Conservation (phyloP, 2,329 filamentous ascomycete species). For the Microdochium paspali region DNA sequence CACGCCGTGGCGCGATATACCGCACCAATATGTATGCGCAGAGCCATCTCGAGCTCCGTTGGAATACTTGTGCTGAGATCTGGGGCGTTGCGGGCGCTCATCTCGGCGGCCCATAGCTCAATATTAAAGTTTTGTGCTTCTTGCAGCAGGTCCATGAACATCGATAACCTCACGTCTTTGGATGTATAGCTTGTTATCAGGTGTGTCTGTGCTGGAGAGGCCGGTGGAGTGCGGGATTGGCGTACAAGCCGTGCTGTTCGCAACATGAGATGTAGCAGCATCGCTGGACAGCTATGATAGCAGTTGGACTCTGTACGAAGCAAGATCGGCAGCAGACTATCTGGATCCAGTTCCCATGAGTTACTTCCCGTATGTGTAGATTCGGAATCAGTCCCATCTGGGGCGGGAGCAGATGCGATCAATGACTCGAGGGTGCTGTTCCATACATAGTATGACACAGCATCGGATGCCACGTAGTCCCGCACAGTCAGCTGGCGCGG, state of each 20-base stretch:
- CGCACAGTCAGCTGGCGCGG: constrained; percentile 11
- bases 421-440: constrained; percentile 22
- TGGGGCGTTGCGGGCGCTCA: constrained; percentile 20
- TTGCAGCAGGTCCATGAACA: constrained; percentile 26
- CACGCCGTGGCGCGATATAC: constrained; percentile 37
- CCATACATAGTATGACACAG: constrained; percentile 22
- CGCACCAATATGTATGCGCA: constrained; percentile 31
- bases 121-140: constrained; percentile 32
- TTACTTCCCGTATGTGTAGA: constrained; percentile 23
- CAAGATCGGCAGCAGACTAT: constrained; percentile 28
- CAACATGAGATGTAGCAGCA: constrained; percentile 34
- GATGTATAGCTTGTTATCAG: constrained; percentile 1
- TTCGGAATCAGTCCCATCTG: constrained; percentile 27
- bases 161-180: constrained; percentile 24
- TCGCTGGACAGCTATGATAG: constrained; percentile 31
- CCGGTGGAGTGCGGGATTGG: constrained; percentile 13
- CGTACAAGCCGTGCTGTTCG: constrained; percentile 32
- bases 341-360: constrained; percentile 21
- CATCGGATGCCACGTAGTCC: constrained; percentile 38
- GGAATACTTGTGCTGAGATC: constrained; percentile 12
- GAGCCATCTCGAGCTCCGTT: constrained; percentile 26
- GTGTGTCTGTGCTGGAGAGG: constrained; percentile 5
- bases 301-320: constrained; percentile 30
- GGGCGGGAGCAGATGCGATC: constrained; percentile 10
- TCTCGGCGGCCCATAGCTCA: constrained; percentile 27